Percentiles rank a stretch among this genome's conserved stretches.
Evolutionary conservation across 1,284 basidiomycete genomes (phyloP).

Genomic region (Microstroma glucosiphilum): DNA sequence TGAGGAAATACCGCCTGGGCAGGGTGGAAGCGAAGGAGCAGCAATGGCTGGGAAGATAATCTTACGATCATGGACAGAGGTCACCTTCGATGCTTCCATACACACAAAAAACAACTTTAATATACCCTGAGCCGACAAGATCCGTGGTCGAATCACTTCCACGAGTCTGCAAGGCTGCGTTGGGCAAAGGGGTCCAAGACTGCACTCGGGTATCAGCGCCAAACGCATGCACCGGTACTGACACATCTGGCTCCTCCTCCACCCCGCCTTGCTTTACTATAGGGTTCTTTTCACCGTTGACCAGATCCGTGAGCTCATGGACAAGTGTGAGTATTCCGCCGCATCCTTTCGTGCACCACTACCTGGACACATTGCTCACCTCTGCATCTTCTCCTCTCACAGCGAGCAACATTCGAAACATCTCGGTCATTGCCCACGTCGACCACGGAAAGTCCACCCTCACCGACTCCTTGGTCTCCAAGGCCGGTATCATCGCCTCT

Average conservation of each 20-base stretch:
- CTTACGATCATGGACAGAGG: background rate
- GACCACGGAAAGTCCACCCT: conserved; percentile 99
- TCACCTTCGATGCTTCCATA: background rate
- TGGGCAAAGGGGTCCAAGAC: background rate
- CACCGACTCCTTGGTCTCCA: conserved; percentile 97
- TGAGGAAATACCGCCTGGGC: too few relatives aligned
- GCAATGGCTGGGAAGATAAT: conserved; percentile 1
- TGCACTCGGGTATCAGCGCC: background rate
- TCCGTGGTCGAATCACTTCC: background rate
- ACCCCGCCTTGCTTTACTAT: background rate
- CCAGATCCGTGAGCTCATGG: conserved; percentile 83
- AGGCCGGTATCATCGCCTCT: conserved; percentile 97
- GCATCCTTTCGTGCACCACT: background rate
- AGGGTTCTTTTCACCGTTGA: conserved; percentile 54
- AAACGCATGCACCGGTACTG: background rate
- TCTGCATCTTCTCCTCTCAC: conserved; percentile 1
- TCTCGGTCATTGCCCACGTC: conserved; percentile 68
- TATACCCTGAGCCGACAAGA: conserved; percentile 6
- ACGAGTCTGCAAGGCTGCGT: background rate
- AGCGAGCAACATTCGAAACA: conserved; percentile 77
- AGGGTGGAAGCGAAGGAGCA: too few relatives aligned
- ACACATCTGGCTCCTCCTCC: background rate
- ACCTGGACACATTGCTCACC: background rate
- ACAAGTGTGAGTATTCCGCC: conserved; percentile 49
- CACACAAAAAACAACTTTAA: conserved; percentile 10